Evolutionary conservation across 148 eudicot species (phyloP).

Genomic region (Nepenthes gracilis): DNA sequence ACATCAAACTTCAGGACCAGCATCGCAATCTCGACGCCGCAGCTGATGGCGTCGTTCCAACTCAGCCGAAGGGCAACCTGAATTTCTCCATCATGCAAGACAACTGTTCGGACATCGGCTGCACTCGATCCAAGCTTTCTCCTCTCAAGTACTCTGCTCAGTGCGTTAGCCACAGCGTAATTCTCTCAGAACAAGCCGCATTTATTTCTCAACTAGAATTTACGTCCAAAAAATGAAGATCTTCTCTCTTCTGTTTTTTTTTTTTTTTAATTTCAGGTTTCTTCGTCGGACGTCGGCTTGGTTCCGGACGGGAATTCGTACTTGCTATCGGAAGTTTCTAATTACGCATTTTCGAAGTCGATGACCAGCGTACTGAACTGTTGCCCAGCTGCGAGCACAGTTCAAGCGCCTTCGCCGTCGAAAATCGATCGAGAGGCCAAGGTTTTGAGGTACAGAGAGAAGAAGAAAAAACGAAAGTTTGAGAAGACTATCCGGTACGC

Average conservation of each 20-base stretch:
- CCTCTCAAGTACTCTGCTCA: slow-evolving; percentile 45
- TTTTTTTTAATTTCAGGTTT: slow-evolving; percentile 31
- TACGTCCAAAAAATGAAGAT: too few species aligned
- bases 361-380: slow-evolving; percentile 1
- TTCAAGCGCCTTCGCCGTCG: background rate
- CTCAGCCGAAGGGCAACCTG: slow-evolving; percentile 22
- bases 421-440: slow-evolving; percentile 45
- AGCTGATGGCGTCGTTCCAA: slow-evolving; percentile 67
- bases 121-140: slow-evolving; percentile 32
- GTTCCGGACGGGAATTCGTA: slow-evolving; percentile 61
- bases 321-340: slow-evolving; percentile 46
- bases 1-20: slow-evolving; percentile 23
- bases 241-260: background rate
- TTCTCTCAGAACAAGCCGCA: background rate
- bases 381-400: background rate
- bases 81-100: slow-evolving; percentile 13
- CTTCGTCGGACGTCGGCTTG: slow-evolving; percentile 76
- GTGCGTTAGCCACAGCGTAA: slow-evolving; percentile 43
- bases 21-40: slow-evolving; percentile 5
- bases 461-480: slow-evolving; percentile 81
- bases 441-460: slow-evolving; percentile 86
- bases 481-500: slow-evolving; percentile 94
- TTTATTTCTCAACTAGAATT: too few species aligned
- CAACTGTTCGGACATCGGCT: slow-evolving; percentile 50
- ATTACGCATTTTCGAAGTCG: slow-evolving; percentile 16